A percentile compares a stretch with the other conserved stretches of the same genome.
Conservation (phyloP, 2,329 filamentous ascomycete genomes). For the Onygenales sp. region DNA sequence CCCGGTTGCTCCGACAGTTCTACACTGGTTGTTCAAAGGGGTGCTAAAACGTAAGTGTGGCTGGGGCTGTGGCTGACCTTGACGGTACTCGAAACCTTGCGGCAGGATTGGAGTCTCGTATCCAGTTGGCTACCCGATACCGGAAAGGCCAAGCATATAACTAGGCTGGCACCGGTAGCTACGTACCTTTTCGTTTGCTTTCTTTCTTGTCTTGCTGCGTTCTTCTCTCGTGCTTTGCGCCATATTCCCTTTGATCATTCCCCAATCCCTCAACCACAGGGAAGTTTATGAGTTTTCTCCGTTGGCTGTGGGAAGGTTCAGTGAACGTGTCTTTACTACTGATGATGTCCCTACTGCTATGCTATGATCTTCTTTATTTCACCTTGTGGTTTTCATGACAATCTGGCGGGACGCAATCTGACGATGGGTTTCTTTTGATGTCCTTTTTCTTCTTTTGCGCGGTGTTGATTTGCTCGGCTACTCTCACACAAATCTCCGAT, state of each 20-base stretch:
- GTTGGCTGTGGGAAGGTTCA: too few species aligned
- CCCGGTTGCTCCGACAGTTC: not conserved
- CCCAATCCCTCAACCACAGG: not conserved
- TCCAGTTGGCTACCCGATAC: not conserved
- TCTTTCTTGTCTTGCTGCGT: not conserved
- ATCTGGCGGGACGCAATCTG: too few species aligned
- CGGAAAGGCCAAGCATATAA: not conserved
- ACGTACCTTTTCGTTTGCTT: not conserved
- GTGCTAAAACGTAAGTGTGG: not conserved
- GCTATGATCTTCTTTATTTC: too few species aligned
- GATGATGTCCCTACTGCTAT: too few species aligned
- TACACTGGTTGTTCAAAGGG: not conserved
- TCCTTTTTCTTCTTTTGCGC: too few species aligned
- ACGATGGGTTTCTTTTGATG: too few species aligned
- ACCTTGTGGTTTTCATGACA: too few species aligned
- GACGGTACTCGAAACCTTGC: not conserved
- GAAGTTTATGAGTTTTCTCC: too few species aligned
- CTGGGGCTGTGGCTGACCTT: not conserved
- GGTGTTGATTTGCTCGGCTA: too few species aligned
- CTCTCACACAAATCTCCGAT: too few species aligned
- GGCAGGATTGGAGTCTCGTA: not conserved
- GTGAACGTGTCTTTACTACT: too few species aligned
- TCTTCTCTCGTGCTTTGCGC: not conserved
- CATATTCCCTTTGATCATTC: not conserved
- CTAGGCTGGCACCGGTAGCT: not conserved